A percentile compares a stretch with the other conserved stretches of the same genome.
Conservation (phyloP, 495 filamentous ascomycete species). For the Penicillium alfredii region DNA sequence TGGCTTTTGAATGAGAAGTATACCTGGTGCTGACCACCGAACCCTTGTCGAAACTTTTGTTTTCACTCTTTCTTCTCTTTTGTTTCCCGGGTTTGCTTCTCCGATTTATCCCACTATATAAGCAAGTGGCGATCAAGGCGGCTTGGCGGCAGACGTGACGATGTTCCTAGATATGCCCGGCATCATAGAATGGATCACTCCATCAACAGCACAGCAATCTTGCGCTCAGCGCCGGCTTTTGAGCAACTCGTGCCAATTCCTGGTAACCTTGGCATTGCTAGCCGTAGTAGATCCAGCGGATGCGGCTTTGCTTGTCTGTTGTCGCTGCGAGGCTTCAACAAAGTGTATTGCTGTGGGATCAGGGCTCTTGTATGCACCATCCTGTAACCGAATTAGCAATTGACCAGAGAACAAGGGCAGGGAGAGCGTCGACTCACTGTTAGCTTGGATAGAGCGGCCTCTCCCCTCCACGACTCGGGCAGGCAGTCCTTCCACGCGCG, state of each 20-base stretch:
- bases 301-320: slow-evolving; percentile 27
- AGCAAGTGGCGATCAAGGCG: neutral
- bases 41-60: no score
- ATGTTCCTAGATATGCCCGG: slow-evolving; percentile 17
- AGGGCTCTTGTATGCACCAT: slow-evolving; percentile 31
- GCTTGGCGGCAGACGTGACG: slow-evolving; percentile 15
- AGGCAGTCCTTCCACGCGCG: slow-evolving; percentile 51
- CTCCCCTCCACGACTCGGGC: slow-evolving; percentile 52
- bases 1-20: slow-evolving; percentile 94
- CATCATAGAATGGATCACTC: slow-evolving; percentile 13
- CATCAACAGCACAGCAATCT: no score
- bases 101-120: slow-evolving; percentile 6
- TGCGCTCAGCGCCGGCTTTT: slow-evolving; percentile 38
- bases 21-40: slow-evolving; percentile 68
- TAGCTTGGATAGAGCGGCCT: slow-evolving; percentile 44
- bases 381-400: slow-evolving; percentile 15
- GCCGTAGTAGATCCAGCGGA: slow-evolving; percentile 26
- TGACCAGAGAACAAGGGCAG: slow-evolving; percentile 3
- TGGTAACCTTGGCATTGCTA: slow-evolving; percentile 46
- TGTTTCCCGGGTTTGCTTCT: neutral
- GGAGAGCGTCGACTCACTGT: slow-evolving; percentile 24
- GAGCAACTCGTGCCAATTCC: slow-evolving; percentile 91
- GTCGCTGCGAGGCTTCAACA: slow-evolving; percentile 29
- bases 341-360: slow-evolving; percentile 39
- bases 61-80: slow-evolving; percentile 3